Evolutionary conservation across 352 stramenopile species (phyloP).

Genomic region (Globisporangium polare): DNA sequence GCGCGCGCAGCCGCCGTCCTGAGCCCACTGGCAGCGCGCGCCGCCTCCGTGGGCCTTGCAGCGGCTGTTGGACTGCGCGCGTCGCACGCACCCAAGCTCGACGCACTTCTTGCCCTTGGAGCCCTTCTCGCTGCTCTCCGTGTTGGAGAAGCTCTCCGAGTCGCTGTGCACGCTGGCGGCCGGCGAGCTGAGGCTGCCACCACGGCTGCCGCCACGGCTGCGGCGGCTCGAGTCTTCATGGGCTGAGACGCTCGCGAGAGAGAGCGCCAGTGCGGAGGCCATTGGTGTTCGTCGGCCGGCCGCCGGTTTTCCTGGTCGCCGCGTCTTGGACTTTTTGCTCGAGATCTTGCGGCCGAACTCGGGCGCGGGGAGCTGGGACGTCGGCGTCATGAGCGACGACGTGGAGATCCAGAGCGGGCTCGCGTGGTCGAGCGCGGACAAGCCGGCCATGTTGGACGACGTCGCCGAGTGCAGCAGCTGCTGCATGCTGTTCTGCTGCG

Average conservation of each 20-base stretch:
- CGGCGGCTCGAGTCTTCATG: neutral
- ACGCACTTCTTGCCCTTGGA: slow-evolving; percentile 79
- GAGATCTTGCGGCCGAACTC: slow-evolving; percentile 15
- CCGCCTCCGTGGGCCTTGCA: slow-evolving; percentile 79
- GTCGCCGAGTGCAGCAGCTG: slow-evolving; percentile 7
- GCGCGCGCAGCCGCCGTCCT: slow-evolving; percentile 52
- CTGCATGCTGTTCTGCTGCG: slow-evolving; percentile 7
- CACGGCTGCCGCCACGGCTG: neutral
- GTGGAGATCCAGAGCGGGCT: slow-evolving; percentile 16
- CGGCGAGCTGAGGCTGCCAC: neutral
- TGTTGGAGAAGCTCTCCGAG: neutral
- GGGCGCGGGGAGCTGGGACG: slow-evolving; percentile 8
- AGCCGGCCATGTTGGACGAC: neutral
- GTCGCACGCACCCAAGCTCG: slow-evolving; percentile 47
- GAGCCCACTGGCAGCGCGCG: slow-evolving; percentile 61
- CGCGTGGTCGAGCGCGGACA: neutral
- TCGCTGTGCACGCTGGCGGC: neutral
- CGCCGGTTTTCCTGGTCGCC: slow-evolving; percentile 8
- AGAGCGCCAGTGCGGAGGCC: slow-evolving; percentile 6
- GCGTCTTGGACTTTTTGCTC: slow-evolving; percentile 12
- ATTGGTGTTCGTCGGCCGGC: neutral
- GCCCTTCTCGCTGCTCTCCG: slow-evolving; percentile 12
- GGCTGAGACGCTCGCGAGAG: slow-evolving; percentile 2
- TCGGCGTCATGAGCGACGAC: slow-evolving; percentile 16
- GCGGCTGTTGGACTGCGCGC: slow-evolving; percentile 78